phyloP scores from a whole-genome alignment of 495 filamentous ascomycete species.

The Evernia prunastri region DNA sequence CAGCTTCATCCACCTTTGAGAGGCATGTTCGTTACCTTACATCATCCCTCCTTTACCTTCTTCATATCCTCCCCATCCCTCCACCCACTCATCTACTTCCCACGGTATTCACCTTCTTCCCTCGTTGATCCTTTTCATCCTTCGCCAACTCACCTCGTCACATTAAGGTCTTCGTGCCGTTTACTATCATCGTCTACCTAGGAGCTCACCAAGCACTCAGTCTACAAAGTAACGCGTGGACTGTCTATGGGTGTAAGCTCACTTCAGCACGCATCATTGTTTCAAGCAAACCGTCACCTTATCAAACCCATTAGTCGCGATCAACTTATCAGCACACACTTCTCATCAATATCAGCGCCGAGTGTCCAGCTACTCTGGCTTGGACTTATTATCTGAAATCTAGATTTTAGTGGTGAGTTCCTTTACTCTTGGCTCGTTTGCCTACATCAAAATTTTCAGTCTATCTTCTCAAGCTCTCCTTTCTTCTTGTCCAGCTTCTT shows the following conservation, averaged over 20 bases:
- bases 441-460: no score
- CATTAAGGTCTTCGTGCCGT: background rate
- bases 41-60: background rate
- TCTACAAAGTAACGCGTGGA: no score
- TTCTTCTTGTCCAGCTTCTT: no score
- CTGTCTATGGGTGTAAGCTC: background rate
- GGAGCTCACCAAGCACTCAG: background rate
- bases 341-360: background rate
- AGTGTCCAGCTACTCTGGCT: no score
- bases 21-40: background rate
- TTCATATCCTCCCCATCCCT: background rate
- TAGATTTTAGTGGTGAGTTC: no score
- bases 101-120: background rate
- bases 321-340: background rate
- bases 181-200: background rate
- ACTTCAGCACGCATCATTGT: background rate
- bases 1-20: background rate
- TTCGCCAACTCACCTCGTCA: background rate
- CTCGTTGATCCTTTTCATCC: background rate
- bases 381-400: no score
- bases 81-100: no score
- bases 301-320: background rate
- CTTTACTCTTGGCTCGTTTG: no score
- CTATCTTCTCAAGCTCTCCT: no score
- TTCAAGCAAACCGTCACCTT: no score